phyloP scores from a whole-genome alignment of 495 filamentous ascomycete genomes.

The Neurospora discreta region DNA sequence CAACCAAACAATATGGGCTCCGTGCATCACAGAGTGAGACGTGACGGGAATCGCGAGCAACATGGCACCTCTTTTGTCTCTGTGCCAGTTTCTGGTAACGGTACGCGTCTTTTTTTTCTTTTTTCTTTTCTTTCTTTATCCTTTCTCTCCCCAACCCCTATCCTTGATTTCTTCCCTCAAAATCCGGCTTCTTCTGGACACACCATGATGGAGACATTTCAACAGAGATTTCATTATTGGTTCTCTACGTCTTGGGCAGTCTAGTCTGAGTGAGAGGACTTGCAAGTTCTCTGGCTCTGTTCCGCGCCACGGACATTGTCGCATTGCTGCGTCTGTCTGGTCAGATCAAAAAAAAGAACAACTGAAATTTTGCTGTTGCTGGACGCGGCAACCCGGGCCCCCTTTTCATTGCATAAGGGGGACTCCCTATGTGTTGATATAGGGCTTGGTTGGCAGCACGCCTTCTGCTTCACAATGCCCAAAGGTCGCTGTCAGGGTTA shows the following conservation, averaged over 20 bases:
- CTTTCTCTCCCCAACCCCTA: slow-evolving; percentile 4
- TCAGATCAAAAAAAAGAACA: neutral
- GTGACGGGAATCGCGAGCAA: neutral
- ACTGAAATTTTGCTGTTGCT: neutral
- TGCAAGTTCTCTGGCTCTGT: neutral
- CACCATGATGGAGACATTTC: neutral
- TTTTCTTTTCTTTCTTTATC: slow-evolving; percentile 3
- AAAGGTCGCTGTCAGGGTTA: neutral
- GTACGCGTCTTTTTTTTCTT: slow-evolving; percentile 24
- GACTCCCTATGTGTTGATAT: neutral
- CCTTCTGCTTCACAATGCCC: neutral
- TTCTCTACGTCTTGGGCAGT: neutral
- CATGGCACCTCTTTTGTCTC: slow-evolving; percentile 1
- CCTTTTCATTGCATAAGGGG: neutral
- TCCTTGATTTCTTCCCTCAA: neutral
- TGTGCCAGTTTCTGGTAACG: slow-evolving; percentile 10
- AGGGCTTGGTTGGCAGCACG: neutral
- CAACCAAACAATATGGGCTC: neutral
- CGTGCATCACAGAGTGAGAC: neutral
- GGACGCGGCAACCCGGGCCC: neutral
- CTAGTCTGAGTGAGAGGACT: neutral
- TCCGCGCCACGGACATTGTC: neutral
- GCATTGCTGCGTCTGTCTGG: neutral
- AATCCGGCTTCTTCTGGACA: neutral
- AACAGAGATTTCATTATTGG: neutral